Base-by-base conservation (phyloP, 169 alveolate genomes). In the Plasmodium cynomolgi region DNA sequence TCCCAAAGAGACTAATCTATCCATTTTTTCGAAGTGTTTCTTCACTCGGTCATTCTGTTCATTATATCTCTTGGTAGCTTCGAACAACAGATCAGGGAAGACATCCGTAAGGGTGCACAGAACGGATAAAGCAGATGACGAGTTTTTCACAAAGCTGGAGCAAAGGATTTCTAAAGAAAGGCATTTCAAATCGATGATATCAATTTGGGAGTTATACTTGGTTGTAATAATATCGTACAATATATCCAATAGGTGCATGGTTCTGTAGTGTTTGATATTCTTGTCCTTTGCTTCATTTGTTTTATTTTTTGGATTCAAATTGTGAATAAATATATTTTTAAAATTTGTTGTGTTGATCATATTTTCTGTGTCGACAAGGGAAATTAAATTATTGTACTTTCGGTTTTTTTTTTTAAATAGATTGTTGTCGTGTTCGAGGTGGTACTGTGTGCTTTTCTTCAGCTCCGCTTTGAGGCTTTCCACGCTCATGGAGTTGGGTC, bases 61-160 rank as follows among this genome's bases (percentile, higher is more conserved):
- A 20, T 68, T 91, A 39, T 47, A 91, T 7, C 26, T 33, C 29
- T 91, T 82, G 41, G 83, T 83, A 4, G 41, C 84, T 29, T 91
- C 95, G 8, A 72, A 1, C 26, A 81, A 58, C 1, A 91, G 33
- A 1, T 81, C 92, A 3, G 95, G 95, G 83, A 91, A 91, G 1
- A 91, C n/a, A 1, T 91, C 71, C 11, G 92, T 82, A 33, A 91
- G 58, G 6, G 92, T 81, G 41, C 95, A 91, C 23, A 91, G 33
- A 9, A 91, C 95, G 2, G 95, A 82, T 39, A 91, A 15, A 17
- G 95, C 95, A 1, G 95, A 91, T 17, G 95, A 91, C 1, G 95
- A 91, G 56, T 91, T 91, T 81, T 91, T 91, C 0, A 91, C 95
- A 81, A 91, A 91, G 37, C 95, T 91, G 0, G 95, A 91, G 77